Evolutionary conservation across 169 alveolate species (phyloP), one percentile per base, ranked within the genome.

Genomic region (Cryptosporidium andersoni): DNA sequence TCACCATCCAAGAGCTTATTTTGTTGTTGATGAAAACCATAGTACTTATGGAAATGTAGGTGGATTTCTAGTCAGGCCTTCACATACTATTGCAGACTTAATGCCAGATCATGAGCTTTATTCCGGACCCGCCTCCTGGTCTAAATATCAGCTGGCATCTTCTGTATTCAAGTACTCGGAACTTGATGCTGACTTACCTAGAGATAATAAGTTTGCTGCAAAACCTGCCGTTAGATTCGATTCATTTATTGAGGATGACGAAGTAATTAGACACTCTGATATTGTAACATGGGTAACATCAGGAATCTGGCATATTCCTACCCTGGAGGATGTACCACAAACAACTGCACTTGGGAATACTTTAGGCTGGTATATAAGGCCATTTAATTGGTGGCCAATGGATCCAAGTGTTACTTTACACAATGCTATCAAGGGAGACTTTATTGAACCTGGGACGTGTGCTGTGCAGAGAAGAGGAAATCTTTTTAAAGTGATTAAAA

Each of bases 71-170:
- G 68, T 90, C 36, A 52, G 68, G 42, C 88, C 92, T 2, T 49
- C 60, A 56, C 88, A 74, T 40, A 66, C 65, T 47, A 62, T 80
- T 45, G 88, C 85, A 64, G 80, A 81, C 60, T 81, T 80, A 14
- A 80, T 88, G 56, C 93, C 91, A 39, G 88, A 90, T 7, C 88
- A 68, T 47, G 93, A 88, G 80, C 55, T 88, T 55, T 90, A 88
- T 64, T 67, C 90, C 16, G 93, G 93, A 16, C 91, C 93, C 4
- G 92, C 89, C 37, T 82, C 92, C 16, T 90, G 93, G 93, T 85
- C 93, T 14, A 90, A 90, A 80, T 90, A 90, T 80, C 74, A 82
- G n/a, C 51, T 90, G 37, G 82, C 88, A 25, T 80, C 91, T 42
- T 81, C 93, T 1, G 82, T 88, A 51, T 47, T 81, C 39, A 89